Evolutionary conservation across 2,329 filamentous ascomycete species (phyloP).

Genomic region (Fusarium armeniacum): DNA sequence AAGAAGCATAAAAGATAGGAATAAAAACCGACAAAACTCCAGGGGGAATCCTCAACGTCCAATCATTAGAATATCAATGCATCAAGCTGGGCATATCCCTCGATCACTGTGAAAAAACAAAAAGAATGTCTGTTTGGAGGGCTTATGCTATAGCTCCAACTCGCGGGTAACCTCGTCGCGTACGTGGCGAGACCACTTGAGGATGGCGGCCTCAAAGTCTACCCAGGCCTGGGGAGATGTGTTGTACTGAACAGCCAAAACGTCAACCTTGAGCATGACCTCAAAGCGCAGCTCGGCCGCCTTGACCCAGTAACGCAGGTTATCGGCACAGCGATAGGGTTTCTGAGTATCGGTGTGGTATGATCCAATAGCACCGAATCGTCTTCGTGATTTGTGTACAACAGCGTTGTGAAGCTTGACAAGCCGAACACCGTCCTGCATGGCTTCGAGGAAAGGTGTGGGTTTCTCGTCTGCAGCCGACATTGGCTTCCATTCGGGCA

Average conservation of each 20-base stretch:
- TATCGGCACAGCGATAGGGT: slow-evolving; percentile 93
- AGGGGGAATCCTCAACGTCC: slow-evolving; percentile 45
- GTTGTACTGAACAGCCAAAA: slow-evolving; percentile 87
- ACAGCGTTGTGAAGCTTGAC: slow-evolving; percentile 91
- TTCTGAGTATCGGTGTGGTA: slow-evolving; percentile 95
- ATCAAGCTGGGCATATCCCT: slow-evolving; percentile 19
- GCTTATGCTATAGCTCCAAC: slow-evolving; percentile 57
- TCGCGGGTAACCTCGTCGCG: slow-evolving; percentile 86
- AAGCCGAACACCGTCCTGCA: slow-evolving; percentile 85
- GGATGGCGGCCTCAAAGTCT: slow-evolving; percentile 85
- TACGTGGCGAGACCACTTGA: slow-evolving; percentile 86
- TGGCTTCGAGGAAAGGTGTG: slow-evolving; percentile 78
- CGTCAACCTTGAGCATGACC: slow-evolving; percentile 83
- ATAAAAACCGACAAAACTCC: slow-evolving; percentile 46
- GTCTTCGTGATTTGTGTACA: slow-evolving; percentile 85
- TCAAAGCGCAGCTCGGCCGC: slow-evolving; percentile 96
- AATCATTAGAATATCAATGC: slow-evolving; percentile 46
- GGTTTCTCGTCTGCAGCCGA: slow-evolving; percentile 63
- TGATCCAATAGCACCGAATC: slow-evolving; percentile 88
- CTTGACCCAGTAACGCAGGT: slow-evolving; percentile 95
- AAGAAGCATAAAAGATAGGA: slow-evolving; percentile 11
- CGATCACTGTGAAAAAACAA: slow-evolving; percentile 8
- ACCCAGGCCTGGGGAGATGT: slow-evolving; percentile 78
- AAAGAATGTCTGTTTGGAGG: slow-evolving; percentile 3
- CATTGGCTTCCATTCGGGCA: slow-evolving; percentile 77